phyloP scores from a whole-genome alignment of 2,329 filamentous ascomycete species.

The Boeremia lycopersici region DNA sequence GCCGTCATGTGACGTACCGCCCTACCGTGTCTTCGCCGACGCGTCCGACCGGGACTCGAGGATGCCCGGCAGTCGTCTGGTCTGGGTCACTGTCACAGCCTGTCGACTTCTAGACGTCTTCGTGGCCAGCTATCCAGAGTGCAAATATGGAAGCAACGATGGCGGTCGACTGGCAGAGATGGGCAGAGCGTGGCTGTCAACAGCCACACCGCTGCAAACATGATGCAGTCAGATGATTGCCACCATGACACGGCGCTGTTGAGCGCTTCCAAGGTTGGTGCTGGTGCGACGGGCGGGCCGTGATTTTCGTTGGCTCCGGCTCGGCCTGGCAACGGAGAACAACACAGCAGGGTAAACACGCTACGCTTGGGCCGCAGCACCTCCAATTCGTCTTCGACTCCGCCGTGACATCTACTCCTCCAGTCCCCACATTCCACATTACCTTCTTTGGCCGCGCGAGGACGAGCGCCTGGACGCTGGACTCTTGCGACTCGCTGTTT shows the following conservation, averaged over 20 bases:
- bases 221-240: neutral
- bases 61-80: neutral
- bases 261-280: neutral
- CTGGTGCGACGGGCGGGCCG: conserved; percentile 20
- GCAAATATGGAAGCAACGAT: too few species aligned
- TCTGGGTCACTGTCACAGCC: too few species aligned
- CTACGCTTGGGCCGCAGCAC: conserved; percentile 22
- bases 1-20: conserved; percentile 5
- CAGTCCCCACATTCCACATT: conserved; percentile 38
- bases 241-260: neutral
- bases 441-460: conserved; percentile 38
- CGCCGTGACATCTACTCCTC: conserved; percentile 29
- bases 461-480: conserved; percentile 28
- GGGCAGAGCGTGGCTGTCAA: too few species aligned
- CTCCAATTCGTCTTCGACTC: conserved; percentile 36
- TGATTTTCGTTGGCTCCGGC: conserved; percentile 23
- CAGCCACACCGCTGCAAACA: neutral
- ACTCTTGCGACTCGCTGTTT: conserved; percentile 24
- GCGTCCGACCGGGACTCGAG: neutral
- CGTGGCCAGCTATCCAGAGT: too few species aligned
- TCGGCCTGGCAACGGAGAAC: conserved; percentile 15
- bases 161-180: too few species aligned
- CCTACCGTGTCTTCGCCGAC: neutral
- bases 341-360: conserved; percentile 36
- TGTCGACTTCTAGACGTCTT: too few species aligned